Conservation (phyloP, 2,329 filamentous ascomycete species). For the Pestalotiopsis sp. region DNA sequence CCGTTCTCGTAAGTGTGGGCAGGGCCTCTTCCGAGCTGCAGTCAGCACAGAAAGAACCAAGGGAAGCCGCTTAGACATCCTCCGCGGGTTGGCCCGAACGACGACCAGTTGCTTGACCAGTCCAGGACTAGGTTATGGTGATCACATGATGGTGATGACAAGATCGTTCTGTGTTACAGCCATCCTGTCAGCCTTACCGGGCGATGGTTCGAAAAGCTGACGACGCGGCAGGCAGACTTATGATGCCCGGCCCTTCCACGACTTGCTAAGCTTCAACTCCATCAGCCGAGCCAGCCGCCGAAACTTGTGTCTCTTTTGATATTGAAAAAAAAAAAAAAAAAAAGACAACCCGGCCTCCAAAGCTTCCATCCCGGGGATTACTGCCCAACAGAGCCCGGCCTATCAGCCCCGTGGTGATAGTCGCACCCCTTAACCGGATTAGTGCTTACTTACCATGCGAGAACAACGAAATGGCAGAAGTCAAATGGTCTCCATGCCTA, state of each 20-base stretch:
- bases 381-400: not conserved
- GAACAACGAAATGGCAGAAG: not conserved
- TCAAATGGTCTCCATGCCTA: not conserved
- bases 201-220: conserved; percentile 2
- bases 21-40: not conserved
- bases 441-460: conserved; percentile 20
- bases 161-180: not conserved
- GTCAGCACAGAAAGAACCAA: not conserved
- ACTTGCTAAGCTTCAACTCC: not conserved
- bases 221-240: not conserved
- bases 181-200: conserved; percentile 10
- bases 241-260: not conserved
- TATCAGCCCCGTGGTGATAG: not conserved
- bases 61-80: not conserved
- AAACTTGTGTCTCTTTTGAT: not conserved
- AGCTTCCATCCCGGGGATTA: not conserved
- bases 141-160: not conserved
- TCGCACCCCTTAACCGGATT: conserved; percentile 16
- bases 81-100: conserved; percentile 5
- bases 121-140: not conserved
- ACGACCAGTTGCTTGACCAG: not conserved
- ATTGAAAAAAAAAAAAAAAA: not conserved
- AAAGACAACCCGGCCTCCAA: not conserved
- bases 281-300: not conserved
- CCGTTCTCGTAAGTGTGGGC: not conserved